Evolutionary conservation across 345 rosid species (phyloP).

Genomic region (Eucalyptus marginata): DNA sequence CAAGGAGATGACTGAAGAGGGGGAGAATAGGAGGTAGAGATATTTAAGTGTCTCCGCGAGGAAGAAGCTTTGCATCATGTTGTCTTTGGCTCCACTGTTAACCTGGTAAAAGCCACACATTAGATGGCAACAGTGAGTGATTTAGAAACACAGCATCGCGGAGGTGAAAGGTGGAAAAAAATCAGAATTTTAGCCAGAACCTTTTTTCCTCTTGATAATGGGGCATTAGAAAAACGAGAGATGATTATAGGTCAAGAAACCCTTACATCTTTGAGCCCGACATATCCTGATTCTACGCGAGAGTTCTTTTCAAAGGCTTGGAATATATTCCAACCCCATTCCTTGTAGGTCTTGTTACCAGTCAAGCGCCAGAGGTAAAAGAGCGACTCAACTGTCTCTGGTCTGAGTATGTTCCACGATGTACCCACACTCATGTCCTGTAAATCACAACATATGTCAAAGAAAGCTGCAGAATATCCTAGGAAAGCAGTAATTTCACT

Average conservation of each 20-base stretch:
- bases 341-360: conserved; percentile 88
- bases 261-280: conserved; percentile 93
- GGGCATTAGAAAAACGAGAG: background rate
- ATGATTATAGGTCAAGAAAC: background rate
- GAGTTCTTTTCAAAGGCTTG: conserved; percentile 93
- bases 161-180: background rate
- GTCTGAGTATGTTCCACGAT: conserved; percentile 93
- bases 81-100: conserved; percentile 71
- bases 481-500: background rate
- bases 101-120: conserved; percentile 31
- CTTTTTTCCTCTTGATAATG: background rate
- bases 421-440: conserved; percentile 99
- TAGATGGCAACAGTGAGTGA: background rate
- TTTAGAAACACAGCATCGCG: background rate
- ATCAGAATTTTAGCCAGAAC: background rate
- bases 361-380: conserved; percentile 94
- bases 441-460: background rate
- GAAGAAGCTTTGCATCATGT: conserved; percentile 97
- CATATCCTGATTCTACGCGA: conserved; percentile 77
- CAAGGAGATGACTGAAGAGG: conserved; percentile 61
- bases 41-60: conserved; percentile 94
- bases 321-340: conserved; percentile 99
- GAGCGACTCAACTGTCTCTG: conserved; percentile 94
- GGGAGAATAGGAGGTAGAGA: conserved; percentile 85
- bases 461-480: background rate